Evolutionary conservation across 768 basidiomycete species (phyloP).

Genomic region (Boletellus ananas): DNA sequence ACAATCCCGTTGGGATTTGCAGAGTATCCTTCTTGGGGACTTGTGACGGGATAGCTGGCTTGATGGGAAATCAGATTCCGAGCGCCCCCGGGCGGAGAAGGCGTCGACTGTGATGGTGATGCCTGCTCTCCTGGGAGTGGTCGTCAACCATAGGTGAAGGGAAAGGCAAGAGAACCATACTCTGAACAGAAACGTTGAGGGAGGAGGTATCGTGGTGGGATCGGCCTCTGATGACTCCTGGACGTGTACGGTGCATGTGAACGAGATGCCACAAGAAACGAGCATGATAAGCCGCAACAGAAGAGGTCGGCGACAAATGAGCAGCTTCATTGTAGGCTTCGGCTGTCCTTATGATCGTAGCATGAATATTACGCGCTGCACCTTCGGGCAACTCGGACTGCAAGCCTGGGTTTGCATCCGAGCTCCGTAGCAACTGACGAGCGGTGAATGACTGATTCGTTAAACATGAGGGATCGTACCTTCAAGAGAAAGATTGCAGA

Average conservation of each 20-base stretch:
- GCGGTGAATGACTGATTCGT: conserved; percentile 1
- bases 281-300: conserved; percentile 71
- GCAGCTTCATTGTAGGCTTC: conserved; percentile 78
- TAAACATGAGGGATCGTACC: conserved; percentile 38
- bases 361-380: conserved; percentile 61
- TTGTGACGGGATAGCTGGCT: conserved; percentile 14
- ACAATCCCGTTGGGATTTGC: conserved; percentile 10
- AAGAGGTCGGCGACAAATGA: conserved; percentile 53
- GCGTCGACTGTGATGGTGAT: conserved; percentile 21
- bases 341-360: conserved; percentile 63
- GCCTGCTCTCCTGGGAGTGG: conserved; percentile 17
- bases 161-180: conserved; percentile 30
- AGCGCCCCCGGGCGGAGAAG: conserved; percentile 20
- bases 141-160: conserved; percentile 9
- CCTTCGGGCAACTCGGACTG: conserved; percentile 57
- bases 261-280: conserved; percentile 75
- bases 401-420: conserved; percentile 53
- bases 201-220: conserved; percentile 40
- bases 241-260: conserved; percentile 53
- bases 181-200: conserved; percentile 55
- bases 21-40: conserved; percentile 19
- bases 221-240: conserved; percentile 36
- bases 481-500: conserved; percentile 76
- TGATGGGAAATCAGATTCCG: conserved; percentile 11
- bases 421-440: conserved; percentile 62